phyloP scores from a whole-genome alignment of 2,329 filamentous ascomycete genomes.

The Akanthomyces muscarius region DNA sequence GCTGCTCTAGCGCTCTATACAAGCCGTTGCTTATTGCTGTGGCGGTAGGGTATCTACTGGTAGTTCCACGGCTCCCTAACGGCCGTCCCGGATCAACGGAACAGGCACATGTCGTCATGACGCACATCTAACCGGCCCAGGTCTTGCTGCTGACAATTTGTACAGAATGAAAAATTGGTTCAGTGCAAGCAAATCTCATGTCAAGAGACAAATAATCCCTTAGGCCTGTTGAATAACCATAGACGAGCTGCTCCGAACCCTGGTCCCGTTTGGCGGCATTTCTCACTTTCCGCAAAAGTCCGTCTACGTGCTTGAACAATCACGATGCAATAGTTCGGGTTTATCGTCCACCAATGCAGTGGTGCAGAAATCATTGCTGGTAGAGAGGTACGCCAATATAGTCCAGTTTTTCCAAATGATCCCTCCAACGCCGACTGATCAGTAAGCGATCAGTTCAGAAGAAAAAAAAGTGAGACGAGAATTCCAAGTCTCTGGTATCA shows the following conservation, averaged over 20 bases:
- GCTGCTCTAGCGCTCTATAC: not conserved
- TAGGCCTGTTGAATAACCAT: not conserved
- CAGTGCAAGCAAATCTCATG: too few species aligned
- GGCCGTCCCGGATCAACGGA: slow-evolving; percentile 13
- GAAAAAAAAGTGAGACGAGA: slow-evolving; percentile 1
- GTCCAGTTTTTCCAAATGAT: not conserved
- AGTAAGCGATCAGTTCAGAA: not conserved
- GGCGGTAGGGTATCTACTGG: too few species aligned
- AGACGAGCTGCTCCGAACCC: too few species aligned
- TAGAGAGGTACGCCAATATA: not conserved
- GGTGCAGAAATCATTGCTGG: slow-evolving; percentile 8
- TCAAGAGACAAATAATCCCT: too few species aligned
- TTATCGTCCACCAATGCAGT: not conserved
- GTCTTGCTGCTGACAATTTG: not conserved
- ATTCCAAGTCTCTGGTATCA: slow-evolving; percentile 14
- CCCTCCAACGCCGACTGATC: not conserved
- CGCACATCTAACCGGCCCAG: not conserved
- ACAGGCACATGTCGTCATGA: slow-evolving; percentile 12
- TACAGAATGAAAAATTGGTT: not conserved
- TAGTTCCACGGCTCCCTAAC: not conserved
- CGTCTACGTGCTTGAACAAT: not conserved
- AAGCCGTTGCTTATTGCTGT: not conserved
- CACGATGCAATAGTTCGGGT: not conserved
- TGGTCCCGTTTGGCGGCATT: too few species aligned
- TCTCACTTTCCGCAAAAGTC: too few species aligned